Percentiles rank a stretch among this genome's conserved stretches.
phyloP scores from a whole-genome alignment of 2,329 filamentous ascomycete species.

The Alternaria rosae region DNA sequence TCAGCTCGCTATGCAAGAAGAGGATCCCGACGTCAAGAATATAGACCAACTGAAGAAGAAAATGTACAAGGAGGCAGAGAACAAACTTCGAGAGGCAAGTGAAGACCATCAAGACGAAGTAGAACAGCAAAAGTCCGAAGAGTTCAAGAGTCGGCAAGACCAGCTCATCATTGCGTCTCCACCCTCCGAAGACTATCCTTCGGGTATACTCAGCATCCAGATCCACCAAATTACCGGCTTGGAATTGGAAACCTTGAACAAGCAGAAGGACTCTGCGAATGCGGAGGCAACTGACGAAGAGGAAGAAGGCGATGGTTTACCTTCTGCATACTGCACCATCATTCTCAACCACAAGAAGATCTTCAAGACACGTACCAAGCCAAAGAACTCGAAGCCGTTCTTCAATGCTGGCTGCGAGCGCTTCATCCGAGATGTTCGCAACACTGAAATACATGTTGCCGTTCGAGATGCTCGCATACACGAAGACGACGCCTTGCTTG shows the following conservation, averaged over 20 bases:
- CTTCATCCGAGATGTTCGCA: conserved; percentile 73
- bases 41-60: conserved; percentile 67
- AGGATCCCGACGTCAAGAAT: conserved; percentile 64
- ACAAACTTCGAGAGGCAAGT: conserved; percentile 71
- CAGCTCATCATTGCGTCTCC: conserved; percentile 73
- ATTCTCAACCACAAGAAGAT: conserved; percentile 75
- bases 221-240: conserved; percentile 77
- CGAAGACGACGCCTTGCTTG: conserved; percentile 73
- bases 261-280: conserved; percentile 57
- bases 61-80: conserved; percentile 61
- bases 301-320: conserved; percentile 69
- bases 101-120: conserved; percentile 68
- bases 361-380: conserved; percentile 77
- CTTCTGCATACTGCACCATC: conserved; percentile 75
- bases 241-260: conserved; percentile 67
- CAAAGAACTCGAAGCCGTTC: conserved; percentile 79
- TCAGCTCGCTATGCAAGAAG: conserved; percentile 68
- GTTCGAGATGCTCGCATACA: conserved; percentile 73
- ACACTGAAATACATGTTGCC: conserved; percentile 71
- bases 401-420: conserved; percentile 80
- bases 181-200: conserved; percentile 67
- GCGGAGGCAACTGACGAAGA: conserved; percentile 65
- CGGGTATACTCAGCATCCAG: conserved; percentile 73
- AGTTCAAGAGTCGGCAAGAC: conserved; percentile 65
- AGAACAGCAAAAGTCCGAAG: conserved; percentile 72